Evolutionary conservation across 192 early-diverging fungal genomes (phyloP).

Genomic region (Coemansia nantahalensis): DNA sequence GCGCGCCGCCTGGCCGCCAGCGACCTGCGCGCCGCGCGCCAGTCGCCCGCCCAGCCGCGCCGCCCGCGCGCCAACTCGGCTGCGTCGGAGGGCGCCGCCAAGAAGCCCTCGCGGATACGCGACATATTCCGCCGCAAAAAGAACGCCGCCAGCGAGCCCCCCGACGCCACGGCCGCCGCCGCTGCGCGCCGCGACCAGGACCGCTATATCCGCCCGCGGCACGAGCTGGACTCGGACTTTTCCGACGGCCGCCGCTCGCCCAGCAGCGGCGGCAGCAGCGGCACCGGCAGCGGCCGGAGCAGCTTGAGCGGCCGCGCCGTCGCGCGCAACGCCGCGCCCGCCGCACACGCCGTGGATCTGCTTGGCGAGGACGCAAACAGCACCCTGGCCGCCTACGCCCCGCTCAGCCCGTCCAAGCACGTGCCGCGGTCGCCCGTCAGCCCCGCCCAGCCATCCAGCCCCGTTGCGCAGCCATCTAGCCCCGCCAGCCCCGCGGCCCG

Average conservation of each 20-base stretch:
- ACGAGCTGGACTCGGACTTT: constrained; percentile 45
- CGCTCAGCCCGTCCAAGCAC: constrained; percentile 20
- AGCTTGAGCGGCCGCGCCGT: no score
- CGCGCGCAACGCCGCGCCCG: no score
- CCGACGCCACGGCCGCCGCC: neutral
- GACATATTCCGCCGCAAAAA: constrained; percentile 26
- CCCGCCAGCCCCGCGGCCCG: no score
- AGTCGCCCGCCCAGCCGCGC: constrained; percentile 1
- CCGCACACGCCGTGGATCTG: constrained; percentile 7
- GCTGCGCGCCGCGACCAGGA: neutral
- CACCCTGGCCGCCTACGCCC: constrained; percentile 8
- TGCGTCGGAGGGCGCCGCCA: neutral
- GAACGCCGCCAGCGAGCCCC: constrained; percentile 1
- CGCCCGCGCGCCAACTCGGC: neutral
- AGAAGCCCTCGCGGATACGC: constrained; percentile 26
- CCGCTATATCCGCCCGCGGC: neutral
- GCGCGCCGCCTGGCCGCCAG: constrained; percentile 22
- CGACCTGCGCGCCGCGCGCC: constrained; percentile 13
- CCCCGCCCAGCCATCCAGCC: neutral
- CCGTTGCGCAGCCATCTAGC: constrained; percentile 1
- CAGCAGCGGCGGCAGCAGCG: neutral
- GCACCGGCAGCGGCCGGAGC: neutral
- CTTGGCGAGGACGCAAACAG: constrained; percentile 3
- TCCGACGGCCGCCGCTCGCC: constrained; percentile 4
- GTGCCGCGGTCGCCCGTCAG: neutral